These are phyloP conservation scores for Coccomyxa subellipsoidea DNA, from an alignment of 163 green algal species.

Conservation along the genomic window DNA sequence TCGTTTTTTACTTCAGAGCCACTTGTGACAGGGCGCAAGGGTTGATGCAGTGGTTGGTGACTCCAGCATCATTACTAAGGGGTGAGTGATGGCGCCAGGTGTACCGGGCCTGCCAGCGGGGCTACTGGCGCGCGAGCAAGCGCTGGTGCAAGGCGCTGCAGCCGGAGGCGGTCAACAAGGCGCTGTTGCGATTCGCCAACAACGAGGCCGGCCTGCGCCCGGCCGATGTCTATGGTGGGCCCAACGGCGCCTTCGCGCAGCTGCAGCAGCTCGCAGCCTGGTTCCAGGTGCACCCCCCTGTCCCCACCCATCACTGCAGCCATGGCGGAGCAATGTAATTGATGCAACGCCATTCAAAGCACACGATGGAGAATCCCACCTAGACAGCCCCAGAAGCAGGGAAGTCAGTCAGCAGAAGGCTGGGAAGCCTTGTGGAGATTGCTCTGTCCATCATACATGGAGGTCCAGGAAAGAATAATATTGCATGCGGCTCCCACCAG, in stretches of 20 bases:
- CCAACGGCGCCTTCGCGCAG: conserved; percentile 53
- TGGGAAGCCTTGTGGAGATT: background rate
- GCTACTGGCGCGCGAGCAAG: conserved; percentile 64
- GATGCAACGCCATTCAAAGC: too few species aligned
- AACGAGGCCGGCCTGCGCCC: conserved; percentile 48
- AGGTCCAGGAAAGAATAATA: too few species aligned
- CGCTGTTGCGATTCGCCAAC: conserved; percentile 64
- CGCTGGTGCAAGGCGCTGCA: conserved; percentile 76
- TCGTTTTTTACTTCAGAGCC: too few species aligned
- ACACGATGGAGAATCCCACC: too few species aligned
- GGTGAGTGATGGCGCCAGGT: conserved; percentile 26
- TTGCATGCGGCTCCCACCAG: too few species aligned
- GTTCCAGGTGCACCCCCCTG: conserved; percentile 41
- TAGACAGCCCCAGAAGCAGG: too few species aligned
- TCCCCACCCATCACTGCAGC: too few species aligned
- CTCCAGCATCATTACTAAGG: background rate
- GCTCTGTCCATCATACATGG: too few species aligned
- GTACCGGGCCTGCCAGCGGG: conserved; percentile 40
- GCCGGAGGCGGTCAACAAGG: conserved; percentile 51
- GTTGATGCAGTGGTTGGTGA: too few species aligned
- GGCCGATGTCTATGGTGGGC: conserved; percentile 46
- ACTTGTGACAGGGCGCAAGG: too few species aligned
- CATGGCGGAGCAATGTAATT: too few species aligned
- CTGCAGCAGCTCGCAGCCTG: conserved; percentile 58
- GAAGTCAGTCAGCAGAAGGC: background rate